Conservation (phyloP, 306 rosid genomes). For the Ormosia semicastrata region DNA sequence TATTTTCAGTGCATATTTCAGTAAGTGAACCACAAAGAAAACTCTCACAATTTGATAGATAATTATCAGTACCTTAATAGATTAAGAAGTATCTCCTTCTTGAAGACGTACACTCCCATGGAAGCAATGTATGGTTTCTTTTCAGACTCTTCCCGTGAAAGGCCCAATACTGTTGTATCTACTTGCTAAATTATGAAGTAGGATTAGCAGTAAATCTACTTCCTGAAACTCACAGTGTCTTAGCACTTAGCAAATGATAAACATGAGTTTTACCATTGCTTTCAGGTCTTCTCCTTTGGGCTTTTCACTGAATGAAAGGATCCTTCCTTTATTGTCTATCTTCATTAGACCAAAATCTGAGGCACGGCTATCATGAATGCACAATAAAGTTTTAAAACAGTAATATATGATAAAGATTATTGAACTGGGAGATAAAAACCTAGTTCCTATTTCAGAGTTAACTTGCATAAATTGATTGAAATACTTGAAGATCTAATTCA, state of each 20-base stretch:
- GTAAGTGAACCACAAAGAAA: conserved; percentile 14
- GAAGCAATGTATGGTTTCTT: conserved; percentile 96
- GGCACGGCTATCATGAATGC: conserved; percentile 73
- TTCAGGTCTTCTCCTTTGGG: conserved; percentile 78
- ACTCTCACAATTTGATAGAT: neutral
- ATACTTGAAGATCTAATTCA: neutral
- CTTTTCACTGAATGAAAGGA: conserved; percentile 77
- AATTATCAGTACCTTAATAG: conserved; percentile 61
- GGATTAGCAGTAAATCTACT: conserved; percentile 22
- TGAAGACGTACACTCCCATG: conserved; percentile 97
- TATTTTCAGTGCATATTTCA: conserved; percentile 8
- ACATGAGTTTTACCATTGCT: conserved; percentile 65
- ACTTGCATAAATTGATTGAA: neutral
- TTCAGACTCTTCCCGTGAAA: conserved; percentile 70
- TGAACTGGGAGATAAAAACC: neutral
- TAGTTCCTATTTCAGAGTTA: neutral
- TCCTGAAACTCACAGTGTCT: neutral
- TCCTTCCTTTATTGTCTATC: conserved; percentile 75
- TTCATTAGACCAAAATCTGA: conserved; percentile 97
- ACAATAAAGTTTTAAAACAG: conserved; percentile 30
- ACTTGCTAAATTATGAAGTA: conserved; percentile 46
- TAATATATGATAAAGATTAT: neutral
- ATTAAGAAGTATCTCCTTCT: conserved; percentile 93
- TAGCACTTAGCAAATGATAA: neutral
- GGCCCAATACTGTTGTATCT: conserved; percentile 87